Conservation (phyloP, 192 early-diverging fungal species). For the Entomortierella lignicola region DNA sequence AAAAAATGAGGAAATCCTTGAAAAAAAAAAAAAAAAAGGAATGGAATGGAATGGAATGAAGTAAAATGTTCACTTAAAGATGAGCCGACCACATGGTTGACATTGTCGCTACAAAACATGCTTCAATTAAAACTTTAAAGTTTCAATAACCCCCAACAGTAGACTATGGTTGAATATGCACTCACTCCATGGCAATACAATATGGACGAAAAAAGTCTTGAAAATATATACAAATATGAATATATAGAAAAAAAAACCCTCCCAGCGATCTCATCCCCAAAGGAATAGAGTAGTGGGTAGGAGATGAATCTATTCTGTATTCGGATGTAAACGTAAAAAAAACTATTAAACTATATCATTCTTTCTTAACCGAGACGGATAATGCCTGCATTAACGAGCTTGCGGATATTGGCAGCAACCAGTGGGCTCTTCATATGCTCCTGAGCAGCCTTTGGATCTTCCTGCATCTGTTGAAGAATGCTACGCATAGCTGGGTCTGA, state of each 20-base stretch:
- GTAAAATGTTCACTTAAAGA: slow-evolving; percentile 1
- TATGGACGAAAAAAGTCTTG: no score
- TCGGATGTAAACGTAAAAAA: not conserved
- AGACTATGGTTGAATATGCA: no score
- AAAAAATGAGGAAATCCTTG: not conserved
- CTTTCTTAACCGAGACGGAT: slow-evolving; percentile 73
- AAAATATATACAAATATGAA: no score
- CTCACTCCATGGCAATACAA: no score
- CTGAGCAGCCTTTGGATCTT: slow-evolving; percentile 90
- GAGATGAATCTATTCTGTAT: no score
- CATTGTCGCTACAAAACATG: not conserved
- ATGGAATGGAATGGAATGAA: slow-evolving; percentile 1
- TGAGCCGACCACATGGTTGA: not conserved
- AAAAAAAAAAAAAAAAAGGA: not conserved
- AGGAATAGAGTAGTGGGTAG: no score
- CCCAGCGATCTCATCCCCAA: no score
- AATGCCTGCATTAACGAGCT: slow-evolving; percentile 91
- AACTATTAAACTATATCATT: not conserved
- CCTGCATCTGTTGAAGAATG: slow-evolving; percentile 98
- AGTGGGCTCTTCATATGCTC: slow-evolving; percentile 97
- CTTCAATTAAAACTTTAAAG: not conserved
- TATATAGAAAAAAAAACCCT: no score
- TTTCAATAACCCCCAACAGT: no score
- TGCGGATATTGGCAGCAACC: slow-evolving; percentile 94
- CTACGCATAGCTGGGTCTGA: slow-evolving; percentile 95